Evolutionary conservation across 495 filamentous ascomycete genomes (phyloP), one percentile per base, ranked within the genome.

Genomic region (Penicillium manginii): DNA sequence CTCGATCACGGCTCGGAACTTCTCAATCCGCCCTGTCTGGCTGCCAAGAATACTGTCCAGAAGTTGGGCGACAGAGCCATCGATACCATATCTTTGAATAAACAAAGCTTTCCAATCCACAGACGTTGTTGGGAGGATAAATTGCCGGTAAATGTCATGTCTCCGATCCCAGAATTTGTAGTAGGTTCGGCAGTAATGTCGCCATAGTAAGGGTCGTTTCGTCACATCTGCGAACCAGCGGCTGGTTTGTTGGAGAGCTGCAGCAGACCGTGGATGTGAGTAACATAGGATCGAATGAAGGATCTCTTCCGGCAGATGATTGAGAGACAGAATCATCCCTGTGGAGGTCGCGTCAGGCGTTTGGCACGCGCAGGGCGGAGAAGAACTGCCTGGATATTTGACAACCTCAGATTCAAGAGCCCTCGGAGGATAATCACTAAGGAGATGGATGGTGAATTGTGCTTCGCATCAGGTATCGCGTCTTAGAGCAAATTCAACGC

Each of bases 81-180:
- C 85, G 18, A 79, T 75, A 11, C 64, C 62, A 35, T 81, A 74
- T 58, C 89, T 85, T 40, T 78, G 63, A 22, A 85, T 66, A 76
- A 87, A 97, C 3, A 97, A 77, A 6, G 66, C 61, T 62, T 87
- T 92, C 94, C 94, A 98, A 64, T 92, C 75, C 1, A 88, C 82
- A 11, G 84, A 78, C n/a, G 76, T 76, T 2, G 85, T 79, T 10
- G 76, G 72, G 8, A 61, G 52, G 2, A 86, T 66, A 6, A 81
- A 59, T 64, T 88, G 92, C 51, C 77, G 67, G 17, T 70, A 55
- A 31, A 96, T 78, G 21, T 79, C 69, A 76, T 96, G 92, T 37
- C 73, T 76, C 2, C 78, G 68, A 50, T 87, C 79, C 94, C 94
- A 98, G 66, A 83, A 90, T 47, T 71, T 79, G 71, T 89, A 96